These are phyloP conservation scores for Aspergillus diversus DNA, from an alignment of 495 filamentous ascomycete genomes.

Conservation along the genomic window DNA sequence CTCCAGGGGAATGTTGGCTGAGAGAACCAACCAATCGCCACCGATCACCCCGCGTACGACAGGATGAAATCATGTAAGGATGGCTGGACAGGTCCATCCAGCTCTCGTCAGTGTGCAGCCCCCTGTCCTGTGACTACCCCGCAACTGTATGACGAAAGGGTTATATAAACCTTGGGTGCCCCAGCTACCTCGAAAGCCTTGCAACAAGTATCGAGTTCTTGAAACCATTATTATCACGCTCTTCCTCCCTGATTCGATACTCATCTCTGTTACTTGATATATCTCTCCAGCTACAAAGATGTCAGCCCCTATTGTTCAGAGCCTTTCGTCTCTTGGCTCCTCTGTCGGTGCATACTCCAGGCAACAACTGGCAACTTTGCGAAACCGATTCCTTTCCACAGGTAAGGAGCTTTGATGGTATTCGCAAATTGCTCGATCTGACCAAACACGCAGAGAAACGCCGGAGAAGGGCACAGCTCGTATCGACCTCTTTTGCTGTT, in stretches of 20 bases:
- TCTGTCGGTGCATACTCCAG: slow-evolving; percentile 26
- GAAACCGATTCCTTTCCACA: slow-evolving; percentile 28
- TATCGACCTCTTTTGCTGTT: slow-evolving; percentile 42
- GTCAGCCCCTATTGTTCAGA: slow-evolving; percentile 29
- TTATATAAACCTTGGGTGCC: slow-evolving; percentile 28
- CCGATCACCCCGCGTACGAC: slow-evolving; percentile 8
- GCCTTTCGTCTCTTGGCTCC: slow-evolving; percentile 24
- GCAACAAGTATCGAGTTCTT: slow-evolving; percentile 8
- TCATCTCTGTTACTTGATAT: not conserved
- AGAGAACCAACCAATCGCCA: slow-evolving; percentile 14
- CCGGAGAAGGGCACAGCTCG: slow-evolving; percentile 34
- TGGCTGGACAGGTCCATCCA: slow-evolving; percentile 16
- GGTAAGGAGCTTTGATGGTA: slow-evolving; percentile 19
- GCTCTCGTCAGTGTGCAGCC: slow-evolving; percentile 8
- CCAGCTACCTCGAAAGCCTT: not conserved
- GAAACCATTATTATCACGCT: not conserved
- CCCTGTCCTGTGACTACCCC: slow-evolving; percentile 24
- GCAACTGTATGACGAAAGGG: slow-evolving; percentile 19
- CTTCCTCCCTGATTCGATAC: not conserved
- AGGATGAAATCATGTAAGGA: slow-evolving; percentile 4
- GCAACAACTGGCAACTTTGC: slow-evolving; percentile 23
- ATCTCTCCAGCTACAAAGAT: slow-evolving; percentile 20
- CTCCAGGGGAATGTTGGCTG: not conserved
- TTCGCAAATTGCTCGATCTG: not conserved
- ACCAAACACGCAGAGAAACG: slow-evolving; percentile 31